phyloP scores from a whole-genome alignment of 345 rosid species.

The Bruguiera sexangula region DNA sequence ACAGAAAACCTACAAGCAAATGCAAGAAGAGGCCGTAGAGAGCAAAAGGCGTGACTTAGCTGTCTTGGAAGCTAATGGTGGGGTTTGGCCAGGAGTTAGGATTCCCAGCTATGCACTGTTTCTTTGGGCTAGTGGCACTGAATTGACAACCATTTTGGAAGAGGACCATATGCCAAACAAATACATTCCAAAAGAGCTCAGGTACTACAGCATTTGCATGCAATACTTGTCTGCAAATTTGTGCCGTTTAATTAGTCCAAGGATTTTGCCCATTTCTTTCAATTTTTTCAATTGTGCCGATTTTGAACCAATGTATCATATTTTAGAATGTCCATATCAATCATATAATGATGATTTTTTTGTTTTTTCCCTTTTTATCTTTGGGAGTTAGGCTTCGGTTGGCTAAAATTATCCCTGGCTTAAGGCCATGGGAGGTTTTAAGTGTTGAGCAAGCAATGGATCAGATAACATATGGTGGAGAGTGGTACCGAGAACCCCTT shows the following conservation, averaged over 20 bases:
- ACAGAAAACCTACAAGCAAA: conserved; percentile 68
- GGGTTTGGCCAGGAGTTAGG: conserved; percentile 87
- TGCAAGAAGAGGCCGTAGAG: conserved; percentile 82
- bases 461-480: conserved; percentile 72
- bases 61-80: conserved; percentile 78
- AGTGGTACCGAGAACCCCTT: conserved; percentile 89
- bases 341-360: not conserved
- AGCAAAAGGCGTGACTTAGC: conserved; percentile 79
- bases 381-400: conserved; percentile 44
- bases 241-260: not conserved
- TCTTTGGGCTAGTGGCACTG: conserved; percentile 97
- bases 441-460: conserved; percentile 96
- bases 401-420: conserved; percentile 69
- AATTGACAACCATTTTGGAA: conserved; percentile 67
- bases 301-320: conserved; percentile 1
- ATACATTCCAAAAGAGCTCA: conserved; percentile 76
- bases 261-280: not conserved
- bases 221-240: conserved; percentile 6
- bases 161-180: conserved; percentile 92
- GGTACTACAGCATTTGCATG: conserved; percentile 38
- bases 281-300: not conserved
- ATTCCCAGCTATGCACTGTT: conserved; percentile 82
- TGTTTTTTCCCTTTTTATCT: conserved; percentile 6
- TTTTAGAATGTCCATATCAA: not conserved
- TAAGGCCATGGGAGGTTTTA: conserved; percentile 98